phyloP scores from a whole-genome alignment of 768 basidiomycete genomes.

The Omphalotus guepiniiformis region DNA sequence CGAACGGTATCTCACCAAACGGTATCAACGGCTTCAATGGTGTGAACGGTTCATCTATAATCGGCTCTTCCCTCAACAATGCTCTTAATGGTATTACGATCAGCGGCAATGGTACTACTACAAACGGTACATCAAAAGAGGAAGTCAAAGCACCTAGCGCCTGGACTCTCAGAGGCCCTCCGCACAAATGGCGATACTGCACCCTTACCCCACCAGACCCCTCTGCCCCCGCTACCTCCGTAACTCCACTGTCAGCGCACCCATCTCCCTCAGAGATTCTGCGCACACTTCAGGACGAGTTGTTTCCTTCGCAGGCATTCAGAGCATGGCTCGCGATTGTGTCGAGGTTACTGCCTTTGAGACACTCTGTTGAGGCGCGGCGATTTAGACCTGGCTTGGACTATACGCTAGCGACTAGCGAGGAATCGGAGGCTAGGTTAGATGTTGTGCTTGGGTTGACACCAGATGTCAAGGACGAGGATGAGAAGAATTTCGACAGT shows the following conservation, averaged over 20 bases:
- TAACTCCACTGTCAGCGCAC: constrained; percentile 49
- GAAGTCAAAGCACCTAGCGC: constrained; percentile 25
- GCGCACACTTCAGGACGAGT: constrained; percentile 65
- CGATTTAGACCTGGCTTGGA: constrained; percentile 91
- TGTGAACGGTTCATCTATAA: background rate
- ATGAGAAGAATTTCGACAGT: constrained; percentile 14
- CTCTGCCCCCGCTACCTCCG: constrained; percentile 38
- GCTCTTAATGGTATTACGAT: background rate
- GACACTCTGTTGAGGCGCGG: constrained; percentile 73
- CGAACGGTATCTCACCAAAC: background rate
- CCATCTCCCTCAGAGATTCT: constrained; percentile 56
- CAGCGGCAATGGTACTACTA: background rate
- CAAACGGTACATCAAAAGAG: constrained; percentile 4
- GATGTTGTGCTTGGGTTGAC: constrained; percentile 88
- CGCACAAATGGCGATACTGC: constrained; percentile 94
- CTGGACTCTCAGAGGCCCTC: constrained; percentile 82
- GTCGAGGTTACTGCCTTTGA: constrained; percentile 65
- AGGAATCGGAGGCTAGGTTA: constrained; percentile 74
- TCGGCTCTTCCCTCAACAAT: background rate
- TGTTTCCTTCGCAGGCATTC: constrained; percentile 81
- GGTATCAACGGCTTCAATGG: background rate
- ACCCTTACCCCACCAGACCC: constrained; percentile 42
- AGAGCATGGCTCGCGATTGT: constrained; percentile 84
- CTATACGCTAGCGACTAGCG: constrained; percentile 90
- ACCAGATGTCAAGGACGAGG: constrained; percentile 45